Conservation (phyloP, 305 asterid genomes). For the Stenogyne calaminthoides region DNA sequence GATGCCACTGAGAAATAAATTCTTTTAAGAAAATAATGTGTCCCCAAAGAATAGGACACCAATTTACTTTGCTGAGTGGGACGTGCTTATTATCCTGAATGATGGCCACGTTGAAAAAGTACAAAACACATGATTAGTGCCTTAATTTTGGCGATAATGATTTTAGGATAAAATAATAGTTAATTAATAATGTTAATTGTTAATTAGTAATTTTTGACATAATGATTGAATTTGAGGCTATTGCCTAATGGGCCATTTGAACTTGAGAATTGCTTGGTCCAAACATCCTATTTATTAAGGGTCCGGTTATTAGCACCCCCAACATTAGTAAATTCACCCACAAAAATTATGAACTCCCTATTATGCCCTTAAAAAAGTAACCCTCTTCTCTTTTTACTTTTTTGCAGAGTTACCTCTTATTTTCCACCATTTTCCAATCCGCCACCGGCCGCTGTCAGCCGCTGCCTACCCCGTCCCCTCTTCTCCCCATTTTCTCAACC, state of each 20-base stretch:
- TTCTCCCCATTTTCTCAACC: too few relatives aligned
- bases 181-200: neutral
- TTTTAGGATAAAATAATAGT: neutral
- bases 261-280: neutral
- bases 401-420: too few relatives aligned
- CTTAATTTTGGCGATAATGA: constrained; percentile 22
- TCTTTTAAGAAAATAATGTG: neutral
- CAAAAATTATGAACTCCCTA: too few relatives aligned
- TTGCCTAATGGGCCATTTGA: neutral
- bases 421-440: too few relatives aligned
- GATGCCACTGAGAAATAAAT: constrained; percentile 25
- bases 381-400: too few relatives aligned
- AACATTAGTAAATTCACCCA: too few relatives aligned
- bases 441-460: too few relatives aligned
- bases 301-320: too few relatives aligned
- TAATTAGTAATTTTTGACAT: neutral
- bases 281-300: neutral
- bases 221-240: neutral
- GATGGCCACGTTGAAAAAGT: constrained; percentile 15
- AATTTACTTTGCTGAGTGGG: constrained; percentile 20
- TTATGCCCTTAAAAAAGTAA: too few relatives aligned
- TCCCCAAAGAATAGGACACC: constrained; percentile 28
- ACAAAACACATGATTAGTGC: constrained; percentile 20
- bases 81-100: neutral
- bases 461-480: too few relatives aligned